Base-by-base conservation (phyloP, 2,329 filamentous ascomycete species). In the Aspergillus floridensis region DNA sequence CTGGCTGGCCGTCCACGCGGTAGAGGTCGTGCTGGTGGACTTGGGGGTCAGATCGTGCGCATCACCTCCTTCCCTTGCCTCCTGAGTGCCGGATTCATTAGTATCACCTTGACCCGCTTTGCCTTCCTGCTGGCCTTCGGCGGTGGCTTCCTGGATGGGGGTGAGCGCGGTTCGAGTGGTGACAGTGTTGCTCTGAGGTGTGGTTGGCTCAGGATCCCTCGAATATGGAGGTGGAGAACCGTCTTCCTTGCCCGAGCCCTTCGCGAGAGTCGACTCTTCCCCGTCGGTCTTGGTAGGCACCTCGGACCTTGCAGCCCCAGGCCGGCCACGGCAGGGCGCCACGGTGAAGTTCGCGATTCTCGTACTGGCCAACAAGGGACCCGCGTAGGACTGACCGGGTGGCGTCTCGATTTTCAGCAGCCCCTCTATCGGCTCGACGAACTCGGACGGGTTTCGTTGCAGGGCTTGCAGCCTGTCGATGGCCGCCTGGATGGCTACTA, bases 1-100 rank as follows among this genome's bases (percentile, higher is more conserved):
- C 38, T 55, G 22, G 35, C 47, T 26, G 47, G 22, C 52, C 1
- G 54, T 60, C 60, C 58, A 61, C 35, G 26, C 57, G 8, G 57
- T 64, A 29, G 59, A 63, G 12, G 38, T 48, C 16, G 59, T 56
- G 22, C 48, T 59, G 24, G 46, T 53, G 19, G 63, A 62, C 29
- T 59, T 60, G 8, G 61, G 58, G 14, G 64, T 62, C 6, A 26
- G 31, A 26, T 22, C 32, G 22, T 41, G 16, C 11, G 11, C 50
- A 8, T n/a, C 6, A 4, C 32, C 32, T 35, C 14, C 32, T 16
- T 29, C 26, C 32, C 4, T 3, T 22, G 22, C 38, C 6, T 44
- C 7, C 38, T 19, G 38, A 16, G 38, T 19, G n/a, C 14, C 38
- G 38, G 38, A 35, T 35, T 35, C 4, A 16, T 16, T 3, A 16